phyloP scores from a whole-genome alignment of 2,329 filamentous ascomycete genomes.

The Aspergillus sclerotialis region DNA sequence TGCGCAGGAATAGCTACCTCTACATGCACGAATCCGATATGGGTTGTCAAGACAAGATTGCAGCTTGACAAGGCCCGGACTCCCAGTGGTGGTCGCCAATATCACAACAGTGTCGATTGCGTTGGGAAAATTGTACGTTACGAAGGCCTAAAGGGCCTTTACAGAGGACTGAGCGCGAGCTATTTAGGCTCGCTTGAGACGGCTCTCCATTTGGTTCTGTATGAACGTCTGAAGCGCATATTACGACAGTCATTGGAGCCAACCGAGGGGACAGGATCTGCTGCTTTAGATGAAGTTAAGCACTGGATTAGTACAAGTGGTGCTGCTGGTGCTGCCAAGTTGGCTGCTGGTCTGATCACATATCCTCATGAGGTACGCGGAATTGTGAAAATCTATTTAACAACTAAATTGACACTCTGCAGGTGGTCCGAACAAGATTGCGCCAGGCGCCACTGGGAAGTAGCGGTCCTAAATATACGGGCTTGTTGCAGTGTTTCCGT shows the following conservation, averaged over 20 bases:
- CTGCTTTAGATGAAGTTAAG: constrained; percentile 17
- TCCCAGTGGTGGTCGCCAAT: constrained; percentile 28
- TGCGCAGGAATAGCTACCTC: constrained; percentile 29
- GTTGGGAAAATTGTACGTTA: constrained; percentile 67
- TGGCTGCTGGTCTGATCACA: constrained; percentile 25
- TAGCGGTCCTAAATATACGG: constrained; percentile 28
- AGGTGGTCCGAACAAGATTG: constrained; percentile 31
- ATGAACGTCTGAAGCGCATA: constrained; percentile 27
- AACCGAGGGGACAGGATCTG: constrained; percentile 12
- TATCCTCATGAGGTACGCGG: constrained; percentile 29
- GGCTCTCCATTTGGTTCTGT: constrained; percentile 28
- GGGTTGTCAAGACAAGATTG: constrained; percentile 64
- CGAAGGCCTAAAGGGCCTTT: constrained; percentile 80
- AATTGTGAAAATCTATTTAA: background rate
- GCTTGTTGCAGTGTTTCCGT: constrained; percentile 28
- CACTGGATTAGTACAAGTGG: constrained; percentile 26
- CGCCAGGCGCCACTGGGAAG: constrained; percentile 29
- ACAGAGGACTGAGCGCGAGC: constrained; percentile 77
- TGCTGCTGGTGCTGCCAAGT: constrained; percentile 27
- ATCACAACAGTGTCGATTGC: constrained; percentile 60
- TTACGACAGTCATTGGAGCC: constrained; percentile 14
- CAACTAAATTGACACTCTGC: background rate
- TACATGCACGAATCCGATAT: constrained; percentile 33
- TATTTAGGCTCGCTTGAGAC: constrained; percentile 31
- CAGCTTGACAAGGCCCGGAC: constrained; percentile 36